Conservation (phyloP, 768 basidiomycete genomes). For the Omphalotus guepiniiformis region DNA sequence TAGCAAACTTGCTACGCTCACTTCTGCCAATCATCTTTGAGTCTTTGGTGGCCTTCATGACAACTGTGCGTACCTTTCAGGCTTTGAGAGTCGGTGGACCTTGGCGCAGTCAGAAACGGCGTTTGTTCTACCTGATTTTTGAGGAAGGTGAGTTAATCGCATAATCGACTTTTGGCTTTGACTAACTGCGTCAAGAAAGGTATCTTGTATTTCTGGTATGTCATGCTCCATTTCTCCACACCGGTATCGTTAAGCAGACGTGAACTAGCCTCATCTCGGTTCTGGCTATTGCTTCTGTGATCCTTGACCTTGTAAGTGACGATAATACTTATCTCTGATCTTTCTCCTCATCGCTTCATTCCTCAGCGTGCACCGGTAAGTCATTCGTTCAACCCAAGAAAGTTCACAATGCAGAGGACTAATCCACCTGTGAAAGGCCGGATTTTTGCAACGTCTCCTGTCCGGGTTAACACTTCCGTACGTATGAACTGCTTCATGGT, state of each 20-base stretch:
- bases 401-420: neutral
- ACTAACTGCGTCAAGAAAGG: neutral
- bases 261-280: neutral
- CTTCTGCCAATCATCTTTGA: slow-evolving; percentile 18
- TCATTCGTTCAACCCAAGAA: neutral
- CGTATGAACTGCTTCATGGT: neutral
- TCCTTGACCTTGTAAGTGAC: slow-evolving; percentile 1
- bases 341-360: neutral
- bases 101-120: slow-evolving; percentile 7
- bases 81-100: slow-evolving; percentile 10
- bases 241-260: neutral
- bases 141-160: slow-evolving; percentile 1
- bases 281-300: neutral
- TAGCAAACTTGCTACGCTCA: slow-evolving; percentile 14
- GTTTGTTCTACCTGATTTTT: slow-evolving; percentile 3
- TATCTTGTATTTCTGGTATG: slow-evolving; percentile 7
- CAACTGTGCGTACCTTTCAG: slow-evolving; percentile 15
- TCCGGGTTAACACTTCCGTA: slow-evolving; percentile 24
- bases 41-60: slow-evolving; percentile 10
- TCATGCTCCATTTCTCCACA: neutral
- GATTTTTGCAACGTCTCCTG: slow-evolving; percentile 26
- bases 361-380: slow-evolving; percentile 18
- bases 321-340: neutral
- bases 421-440: slow-evolving; percentile 10
- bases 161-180: neutral